Conservation (phyloP, 805 yeast genomes). For the Myxozyma neotropica region DNA sequence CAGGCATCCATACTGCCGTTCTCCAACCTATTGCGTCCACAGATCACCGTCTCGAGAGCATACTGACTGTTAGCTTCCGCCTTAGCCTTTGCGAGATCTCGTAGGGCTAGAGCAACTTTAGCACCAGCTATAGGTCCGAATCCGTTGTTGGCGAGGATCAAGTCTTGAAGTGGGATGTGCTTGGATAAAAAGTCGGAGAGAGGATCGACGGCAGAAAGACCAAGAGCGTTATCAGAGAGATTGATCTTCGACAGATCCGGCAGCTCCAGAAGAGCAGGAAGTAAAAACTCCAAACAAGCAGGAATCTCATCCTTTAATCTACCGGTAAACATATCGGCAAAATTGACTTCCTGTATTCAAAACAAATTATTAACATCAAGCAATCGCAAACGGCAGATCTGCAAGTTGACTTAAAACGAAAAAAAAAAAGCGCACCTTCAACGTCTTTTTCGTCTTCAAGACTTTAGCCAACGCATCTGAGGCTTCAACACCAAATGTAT, state of each 20-base stretch:
- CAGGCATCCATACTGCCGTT: constrained; percentile 88
- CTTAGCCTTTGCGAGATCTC: constrained; percentile 68
- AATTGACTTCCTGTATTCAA: constrained; percentile 47
- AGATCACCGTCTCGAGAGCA: constrained; percentile 70
- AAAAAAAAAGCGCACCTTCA: constrained; percentile 41
- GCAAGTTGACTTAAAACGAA: too few relatives aligned
- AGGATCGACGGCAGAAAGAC: constrained; percentile 91
- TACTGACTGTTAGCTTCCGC: constrained; percentile 46
- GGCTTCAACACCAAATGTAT: constrained; percentile 91
- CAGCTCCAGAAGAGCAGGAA: constrained; percentile 72
- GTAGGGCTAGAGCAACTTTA: constrained; percentile 85
- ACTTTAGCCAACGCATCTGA: constrained; percentile 68
- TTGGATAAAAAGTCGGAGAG: constrained; percentile 74
- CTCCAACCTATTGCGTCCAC: constrained; percentile 97
- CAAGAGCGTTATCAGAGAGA: constrained; percentile 94
- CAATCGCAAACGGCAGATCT: too few relatives aligned
- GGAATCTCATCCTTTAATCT: constrained; percentile 95
- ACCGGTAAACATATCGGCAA: constrained; percentile 94
- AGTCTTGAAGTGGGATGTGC: constrained; percentile 79
- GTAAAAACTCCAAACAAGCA: constrained; percentile 67
- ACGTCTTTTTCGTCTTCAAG: constrained; percentile 47
- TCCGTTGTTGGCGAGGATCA: constrained; percentile 91
- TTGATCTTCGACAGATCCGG: constrained; percentile 72
- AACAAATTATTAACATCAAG: not conserved
- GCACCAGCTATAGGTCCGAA: constrained; percentile 98